Percentiles rank a stretch among this genome's conserved stretches.
Conservation (phyloP, 768 basidiomycete species). For the Lyophyllum semitale region DNA sequence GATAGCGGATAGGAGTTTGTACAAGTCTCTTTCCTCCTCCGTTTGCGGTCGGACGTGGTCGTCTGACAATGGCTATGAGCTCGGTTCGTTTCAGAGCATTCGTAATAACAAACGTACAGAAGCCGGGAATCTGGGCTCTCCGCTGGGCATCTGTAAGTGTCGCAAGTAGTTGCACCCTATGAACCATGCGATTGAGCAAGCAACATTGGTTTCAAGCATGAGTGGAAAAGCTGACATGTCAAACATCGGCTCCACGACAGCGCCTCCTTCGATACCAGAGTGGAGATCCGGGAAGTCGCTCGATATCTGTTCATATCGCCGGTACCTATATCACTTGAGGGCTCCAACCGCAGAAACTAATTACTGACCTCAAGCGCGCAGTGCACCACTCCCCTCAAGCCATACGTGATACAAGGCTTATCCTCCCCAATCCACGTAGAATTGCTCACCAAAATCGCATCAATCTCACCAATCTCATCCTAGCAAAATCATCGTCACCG, state of each 20-base stretch:
- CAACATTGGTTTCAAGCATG: not conserved
- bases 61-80: conserved; percentile 42
- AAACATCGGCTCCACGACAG: conserved; percentile 84
- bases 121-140: conserved; percentile 71
- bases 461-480: conserved; percentile 83
- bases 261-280: conserved; percentile 94
- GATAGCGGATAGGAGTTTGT: conserved; percentile 67
- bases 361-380: conserved; percentile 67
- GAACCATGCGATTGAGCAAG: not conserved
- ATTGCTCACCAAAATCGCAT: conserved; percentile 91
- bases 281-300: conserved; percentile 82
- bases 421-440: conserved; percentile 97
- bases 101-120: conserved; percentile 60
- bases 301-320: conserved; percentile 49
- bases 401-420: conserved; percentile 92
- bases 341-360: not conserved
- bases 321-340: not conserved
- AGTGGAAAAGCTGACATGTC: conserved; percentile 66
- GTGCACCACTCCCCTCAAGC: conserved; percentile 91
- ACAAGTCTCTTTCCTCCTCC: conserved; percentile 65
- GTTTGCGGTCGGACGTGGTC: conserved; percentile 74
- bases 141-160: conserved; percentile 62
- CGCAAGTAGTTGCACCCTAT: conserved; percentile 77
- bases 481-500: conserved; percentile 30
- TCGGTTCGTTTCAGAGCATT: not conserved